phyloP scores from a whole-genome alignment of 169 alveolate species.

The Eimeria acervulina region DNA sequence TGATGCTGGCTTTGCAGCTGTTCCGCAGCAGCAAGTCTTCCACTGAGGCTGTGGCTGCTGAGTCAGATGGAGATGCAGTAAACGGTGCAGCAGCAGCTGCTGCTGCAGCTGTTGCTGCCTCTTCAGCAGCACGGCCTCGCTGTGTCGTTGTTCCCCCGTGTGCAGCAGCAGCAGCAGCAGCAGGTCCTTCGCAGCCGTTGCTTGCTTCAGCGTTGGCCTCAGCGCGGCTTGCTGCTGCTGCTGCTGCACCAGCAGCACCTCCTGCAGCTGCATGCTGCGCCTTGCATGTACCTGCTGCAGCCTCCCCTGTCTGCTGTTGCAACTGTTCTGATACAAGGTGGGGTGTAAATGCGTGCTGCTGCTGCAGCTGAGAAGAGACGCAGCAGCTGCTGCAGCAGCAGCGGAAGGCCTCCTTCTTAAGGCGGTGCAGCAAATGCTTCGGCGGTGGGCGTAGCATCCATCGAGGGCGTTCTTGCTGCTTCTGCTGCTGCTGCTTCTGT shows the following conservation, averaged over 20 bases:
- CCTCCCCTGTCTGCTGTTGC: not conserved
- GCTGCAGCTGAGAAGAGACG: conserved; percentile 32
- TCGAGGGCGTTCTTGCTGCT: conserved; percentile 8
- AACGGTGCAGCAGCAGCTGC: not conserved
- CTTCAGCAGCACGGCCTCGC: conserved; percentile 1
- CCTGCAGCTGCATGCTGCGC: conserved; percentile 16
- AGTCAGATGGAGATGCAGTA: too few species aligned
- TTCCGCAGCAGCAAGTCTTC: too few species aligned
- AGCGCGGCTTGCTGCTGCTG: conserved; percentile 12
- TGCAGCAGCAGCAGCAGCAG: not conserved
- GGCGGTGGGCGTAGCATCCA: conserved; percentile 68
- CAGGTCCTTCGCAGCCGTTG: conserved; percentile 4
- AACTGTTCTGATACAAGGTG: not conserved
- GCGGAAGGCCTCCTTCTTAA: conserved; percentile 78
- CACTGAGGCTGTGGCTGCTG: too few species aligned
- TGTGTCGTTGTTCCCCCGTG: not conserved
- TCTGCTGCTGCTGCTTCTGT: not conserved
- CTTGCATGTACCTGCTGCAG: not conserved
- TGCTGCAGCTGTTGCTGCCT: conserved; percentile 52
- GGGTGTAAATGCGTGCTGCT: conserved; percentile 9
- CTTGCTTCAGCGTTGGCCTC: not conserved
- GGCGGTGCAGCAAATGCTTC: conserved; percentile 49
- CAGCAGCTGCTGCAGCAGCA: conserved; percentile 76
- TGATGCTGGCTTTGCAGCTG: too few species aligned
- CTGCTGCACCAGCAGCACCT: conserved; percentile 40